These are phyloP conservation scores for Acanthamoeba royreba DNA, from an alignment of 208 protist species.

Conservation along the genomic window DNA sequence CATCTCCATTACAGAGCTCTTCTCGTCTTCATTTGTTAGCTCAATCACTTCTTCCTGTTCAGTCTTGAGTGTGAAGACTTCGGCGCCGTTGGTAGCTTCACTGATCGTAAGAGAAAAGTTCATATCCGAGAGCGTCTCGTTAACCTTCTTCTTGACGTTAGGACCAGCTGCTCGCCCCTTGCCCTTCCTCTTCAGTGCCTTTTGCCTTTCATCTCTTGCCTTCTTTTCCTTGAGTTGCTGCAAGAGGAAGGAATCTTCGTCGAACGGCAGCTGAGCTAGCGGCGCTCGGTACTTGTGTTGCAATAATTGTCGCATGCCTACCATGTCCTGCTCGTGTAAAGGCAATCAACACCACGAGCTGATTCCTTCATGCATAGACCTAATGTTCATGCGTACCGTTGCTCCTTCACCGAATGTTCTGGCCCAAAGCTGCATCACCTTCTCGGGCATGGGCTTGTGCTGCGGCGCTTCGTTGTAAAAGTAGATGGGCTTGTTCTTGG, in stretches of 20 bases:
- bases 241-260: constrained; percentile 17
- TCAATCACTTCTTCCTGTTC: neutral
- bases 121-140: constrained; percentile 14
- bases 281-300: neutral
- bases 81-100: neutral
- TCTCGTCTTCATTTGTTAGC: neutral
- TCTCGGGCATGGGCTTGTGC: neutral
- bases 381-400: neutral
- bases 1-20: neutral
- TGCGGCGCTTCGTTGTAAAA: constrained; percentile 1
- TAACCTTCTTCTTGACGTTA: constrained; percentile 34
- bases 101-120: neutral
- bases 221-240: neutral
- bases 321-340: neutral
- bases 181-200: neutral
- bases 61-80: neutral
- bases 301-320: constrained; percentile 13
- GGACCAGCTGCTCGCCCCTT: neutral
- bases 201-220: neutral
- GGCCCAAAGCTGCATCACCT: neutral
- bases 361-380: too few species aligned
- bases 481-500: constrained; percentile 21
- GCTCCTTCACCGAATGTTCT: neutral
- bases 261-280: constrained; percentile 23
- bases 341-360: neutral